phyloP scores from a whole-genome alignment of 768 basidiomycete genomes.

The Tulasnella sp. region DNA sequence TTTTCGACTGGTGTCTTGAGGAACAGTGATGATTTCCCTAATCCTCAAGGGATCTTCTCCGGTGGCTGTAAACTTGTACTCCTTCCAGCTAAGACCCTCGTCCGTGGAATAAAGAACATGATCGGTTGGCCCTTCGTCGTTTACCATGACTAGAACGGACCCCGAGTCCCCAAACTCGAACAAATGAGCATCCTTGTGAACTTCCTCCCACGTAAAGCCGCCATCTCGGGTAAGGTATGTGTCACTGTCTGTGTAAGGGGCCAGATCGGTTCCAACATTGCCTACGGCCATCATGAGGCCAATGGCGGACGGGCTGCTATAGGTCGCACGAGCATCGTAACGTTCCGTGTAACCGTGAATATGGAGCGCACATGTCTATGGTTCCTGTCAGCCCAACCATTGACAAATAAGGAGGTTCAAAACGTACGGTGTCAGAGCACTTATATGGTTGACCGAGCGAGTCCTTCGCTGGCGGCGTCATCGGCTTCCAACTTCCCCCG shows the following conservation, averaged over 20 bases:
- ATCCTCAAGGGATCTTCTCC: slow-evolving; percentile 66
- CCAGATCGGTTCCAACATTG: slow-evolving; percentile 83
- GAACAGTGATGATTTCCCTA: slow-evolving; percentile 76
- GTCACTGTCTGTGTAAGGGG: slow-evolving; percentile 79
- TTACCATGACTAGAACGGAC: slow-evolving; percentile 86
- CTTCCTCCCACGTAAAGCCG: slow-evolving; percentile 97
- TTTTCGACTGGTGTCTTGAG: slow-evolving; percentile 81
- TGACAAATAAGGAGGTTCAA: neutral
- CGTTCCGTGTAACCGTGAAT: slow-evolving; percentile 96
- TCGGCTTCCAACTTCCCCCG: slow-evolving; percentile 83
- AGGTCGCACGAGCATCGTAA: slow-evolving; percentile 83
- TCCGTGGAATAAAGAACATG: slow-evolving; percentile 85
- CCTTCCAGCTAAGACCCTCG: slow-evolving; percentile 82
- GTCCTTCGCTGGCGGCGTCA: slow-evolving; percentile 70
- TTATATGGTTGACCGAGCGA: slow-evolving; percentile 67
- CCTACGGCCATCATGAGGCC: slow-evolving; percentile 96
- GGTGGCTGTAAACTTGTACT: slow-evolving; percentile 62
- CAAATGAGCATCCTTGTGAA: slow-evolving; percentile 95
- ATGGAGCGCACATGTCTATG: slow-evolving; percentile 77
- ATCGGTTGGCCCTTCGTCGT: slow-evolving; percentile 91
- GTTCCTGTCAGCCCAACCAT: neutral
- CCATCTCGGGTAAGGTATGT: slow-evolving; percentile 96
- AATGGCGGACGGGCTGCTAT: slow-evolving; percentile 85
- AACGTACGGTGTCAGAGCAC: slow-evolving; percentile 62
- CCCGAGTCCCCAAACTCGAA: slow-evolving; percentile 99